A percentile compares a stretch with the other conserved stretches of the same genome.
Conservation (phyloP, 306 rosid species). For the Spatholobus suberectus region DNA sequence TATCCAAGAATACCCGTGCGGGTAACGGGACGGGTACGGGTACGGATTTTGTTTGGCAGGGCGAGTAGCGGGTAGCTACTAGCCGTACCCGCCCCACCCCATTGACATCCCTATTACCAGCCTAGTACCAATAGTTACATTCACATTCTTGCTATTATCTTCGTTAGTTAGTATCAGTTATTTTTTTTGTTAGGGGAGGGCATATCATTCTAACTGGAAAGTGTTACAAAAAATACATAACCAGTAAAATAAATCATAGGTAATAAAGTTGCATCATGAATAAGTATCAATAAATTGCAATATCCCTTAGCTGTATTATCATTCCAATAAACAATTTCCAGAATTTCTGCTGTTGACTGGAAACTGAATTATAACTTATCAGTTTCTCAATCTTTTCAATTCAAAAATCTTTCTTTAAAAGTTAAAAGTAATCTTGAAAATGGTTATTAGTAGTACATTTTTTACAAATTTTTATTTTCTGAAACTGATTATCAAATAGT, state of each 20-base stretch:
- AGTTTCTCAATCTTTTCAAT: background rate
- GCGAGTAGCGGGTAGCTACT: too few relatives aligned
- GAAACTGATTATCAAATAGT: background rate
- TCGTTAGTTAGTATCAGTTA: background rate
- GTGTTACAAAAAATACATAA: background rate
- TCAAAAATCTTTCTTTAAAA: background rate
- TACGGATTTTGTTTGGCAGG: too few relatives aligned
- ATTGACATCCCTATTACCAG: too few relatives aligned
- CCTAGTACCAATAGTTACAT: background rate
- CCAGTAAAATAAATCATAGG: background rate
- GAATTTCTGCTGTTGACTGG: background rate
- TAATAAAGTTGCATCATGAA: background rate
- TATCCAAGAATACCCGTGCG: too few relatives aligned
- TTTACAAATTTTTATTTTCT: slow-evolving; percentile 8
- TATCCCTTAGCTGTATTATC: background rate
- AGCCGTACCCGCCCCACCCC: too few relatives aligned
- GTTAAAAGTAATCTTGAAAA: background rate
- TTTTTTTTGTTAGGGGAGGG: background rate
- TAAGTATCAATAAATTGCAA: slow-evolving; percentile 6
- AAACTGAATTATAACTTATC: background rate
- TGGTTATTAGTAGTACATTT: background rate
- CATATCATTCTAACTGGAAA: background rate
- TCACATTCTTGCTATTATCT: background rate
- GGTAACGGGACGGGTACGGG: too few relatives aligned
- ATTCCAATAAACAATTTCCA: background rate